Base-by-base conservation (phyloP, 139 green algal species). In the Chlorella sp. region DNA sequence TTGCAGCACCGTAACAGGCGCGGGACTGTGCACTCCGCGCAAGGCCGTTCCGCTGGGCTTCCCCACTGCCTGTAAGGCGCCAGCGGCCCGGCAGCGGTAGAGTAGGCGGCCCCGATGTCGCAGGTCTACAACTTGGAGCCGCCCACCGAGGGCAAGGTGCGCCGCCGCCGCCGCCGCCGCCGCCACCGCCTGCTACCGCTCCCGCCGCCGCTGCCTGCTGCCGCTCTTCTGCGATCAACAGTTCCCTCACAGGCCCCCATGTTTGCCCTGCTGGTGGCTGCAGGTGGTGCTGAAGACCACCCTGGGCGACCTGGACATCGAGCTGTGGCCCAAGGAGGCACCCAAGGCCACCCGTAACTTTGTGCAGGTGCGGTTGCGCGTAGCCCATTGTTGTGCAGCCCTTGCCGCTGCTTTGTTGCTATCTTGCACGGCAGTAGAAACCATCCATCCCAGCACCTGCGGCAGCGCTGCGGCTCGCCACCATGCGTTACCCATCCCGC, bases 281-380 rank as follows among this genome's bases (percentile, higher is more conserved):
- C 87, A 98, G 94, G 95, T 97, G 30, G 88, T 99, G 17, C 79
- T 99, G 1, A 88, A 94, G 11, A 99, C 97, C 5, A 96, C 88
- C 0, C 65, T 94, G 17, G 97, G 97, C 32, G 95, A 98, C 41
- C 73, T 99, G 2, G 97, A 99, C 46, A 93, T 99, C 28, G 97
- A 99, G 89, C 91, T 99, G 44, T 99, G 96, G 95, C 79, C 96
- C 3, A 98, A 98, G 83, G 97, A 99, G 86, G 97, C 97, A 0
- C 97, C 95, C 8, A 95, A 94, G 89, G 94, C 94, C 1, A 90
- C 92, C 32, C 90, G 97, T 19, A 99, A 99, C 91, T 99, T 99
- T 85, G 95, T 99, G 40, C 96, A 98, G 92, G 90, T 98, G 68
- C 96, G 93, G 80, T 43, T 96, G 54, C 32, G n/a, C n/a, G n/a